These are phyloP conservation scores for Kwoniella bestiolae DNA, from an alignment of 768 basidiomycete species.

Conservation along the genomic window DNA sequence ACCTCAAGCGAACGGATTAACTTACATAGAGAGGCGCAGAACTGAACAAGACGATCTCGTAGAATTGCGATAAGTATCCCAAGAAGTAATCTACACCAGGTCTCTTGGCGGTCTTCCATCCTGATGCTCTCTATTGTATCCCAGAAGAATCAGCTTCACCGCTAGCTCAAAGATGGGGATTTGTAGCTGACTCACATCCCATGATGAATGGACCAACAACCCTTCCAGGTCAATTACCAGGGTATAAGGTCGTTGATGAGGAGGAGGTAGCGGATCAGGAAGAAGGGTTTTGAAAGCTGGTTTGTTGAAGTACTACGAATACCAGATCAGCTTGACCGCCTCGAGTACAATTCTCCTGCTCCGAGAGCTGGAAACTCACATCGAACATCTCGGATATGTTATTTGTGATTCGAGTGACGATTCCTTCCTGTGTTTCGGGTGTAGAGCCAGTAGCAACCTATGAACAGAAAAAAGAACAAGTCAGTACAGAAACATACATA, in stretches of 20 bases:
- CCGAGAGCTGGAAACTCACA: slow-evolving; percentile 4
- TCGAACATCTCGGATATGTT: slow-evolving; percentile 23
- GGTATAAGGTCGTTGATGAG: slow-evolving; percentile 88
- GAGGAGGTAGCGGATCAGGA: slow-evolving; percentile 79
- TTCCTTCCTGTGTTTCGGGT: neutral
- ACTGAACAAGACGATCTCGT: slow-evolving; percentile 96
- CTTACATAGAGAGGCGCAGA: slow-evolving; percentile 84
- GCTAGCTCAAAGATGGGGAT: neutral
- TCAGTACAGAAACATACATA: too few species aligned
- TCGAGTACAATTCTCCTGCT: neutral
- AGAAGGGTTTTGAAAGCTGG: slow-evolving; percentile 91
- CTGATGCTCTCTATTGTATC: slow-evolving; percentile 72
- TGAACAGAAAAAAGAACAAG: neutral
- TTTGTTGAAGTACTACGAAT: slow-evolving; percentile 79
- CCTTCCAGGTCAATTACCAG: slow-evolving; percentile 90
- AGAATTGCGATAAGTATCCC: slow-evolving; percentile 95
- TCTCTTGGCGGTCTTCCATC: slow-evolving; percentile 96
- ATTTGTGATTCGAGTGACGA: slow-evolving; percentile 31
- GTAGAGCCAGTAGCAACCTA: neutral
- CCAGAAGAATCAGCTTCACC: slow-evolving; percentile 8
- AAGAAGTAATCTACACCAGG: slow-evolving; percentile 99
- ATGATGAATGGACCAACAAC: slow-evolving; percentile 84
- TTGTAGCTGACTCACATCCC: slow-evolving; percentile 77
- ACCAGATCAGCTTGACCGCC: neutral
- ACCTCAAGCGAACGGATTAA: too few species aligned